phyloP scores from a whole-genome alignment of 192 early-diverging fungal genomes.

The Spizellomyces sp. region DNA sequence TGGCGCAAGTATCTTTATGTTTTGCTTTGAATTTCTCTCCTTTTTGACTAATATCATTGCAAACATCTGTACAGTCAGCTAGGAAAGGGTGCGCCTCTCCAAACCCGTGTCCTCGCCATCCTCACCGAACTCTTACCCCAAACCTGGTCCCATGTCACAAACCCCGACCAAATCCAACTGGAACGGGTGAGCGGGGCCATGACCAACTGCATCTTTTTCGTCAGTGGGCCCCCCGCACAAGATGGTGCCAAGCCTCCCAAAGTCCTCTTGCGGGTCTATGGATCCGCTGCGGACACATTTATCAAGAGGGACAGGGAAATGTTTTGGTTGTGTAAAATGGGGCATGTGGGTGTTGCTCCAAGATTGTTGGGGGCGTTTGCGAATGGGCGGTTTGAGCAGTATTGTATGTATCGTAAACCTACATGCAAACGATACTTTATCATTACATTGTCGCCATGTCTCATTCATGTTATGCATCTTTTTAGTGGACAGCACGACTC shows the following conservation, averaged over 20 bases:
- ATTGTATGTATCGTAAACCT: slow-evolving; percentile 22
- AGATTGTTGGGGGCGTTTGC: slow-evolving; percentile 72
- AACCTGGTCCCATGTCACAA: slow-evolving; percentile 17
- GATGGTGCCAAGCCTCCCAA: slow-evolving; percentile 16
- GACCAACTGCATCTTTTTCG: slow-evolving; percentile 59
- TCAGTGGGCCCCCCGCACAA: slow-evolving; percentile 32
- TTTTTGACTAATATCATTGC: background rate
- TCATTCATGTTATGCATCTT: background rate
- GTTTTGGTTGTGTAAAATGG: slow-evolving; percentile 73
- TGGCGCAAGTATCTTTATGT: background rate
- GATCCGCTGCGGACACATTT: slow-evolving; percentile 75
- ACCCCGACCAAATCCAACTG: slow-evolving; percentile 36
- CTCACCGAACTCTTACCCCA: slow-evolving; percentile 24
- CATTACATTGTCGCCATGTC: background rate
- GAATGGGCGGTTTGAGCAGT: slow-evolving; percentile 88
- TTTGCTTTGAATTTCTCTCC: background rate
- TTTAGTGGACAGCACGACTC: slow-evolving; percentile 68
- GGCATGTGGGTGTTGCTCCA: slow-evolving; percentile 73
- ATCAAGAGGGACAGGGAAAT: slow-evolving; percentile 81
- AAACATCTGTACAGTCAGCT: background rate
- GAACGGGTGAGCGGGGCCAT: slow-evolving; percentile 67
- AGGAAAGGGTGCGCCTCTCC: slow-evolving; percentile 6
- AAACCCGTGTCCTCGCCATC: slow-evolving; percentile 13
- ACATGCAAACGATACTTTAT: background rate
- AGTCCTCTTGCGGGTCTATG: slow-evolving; percentile 69